phyloP scores from a whole-genome alignment of 441 rosid genomes.

The Pelargonium cotyledonis region DNA sequence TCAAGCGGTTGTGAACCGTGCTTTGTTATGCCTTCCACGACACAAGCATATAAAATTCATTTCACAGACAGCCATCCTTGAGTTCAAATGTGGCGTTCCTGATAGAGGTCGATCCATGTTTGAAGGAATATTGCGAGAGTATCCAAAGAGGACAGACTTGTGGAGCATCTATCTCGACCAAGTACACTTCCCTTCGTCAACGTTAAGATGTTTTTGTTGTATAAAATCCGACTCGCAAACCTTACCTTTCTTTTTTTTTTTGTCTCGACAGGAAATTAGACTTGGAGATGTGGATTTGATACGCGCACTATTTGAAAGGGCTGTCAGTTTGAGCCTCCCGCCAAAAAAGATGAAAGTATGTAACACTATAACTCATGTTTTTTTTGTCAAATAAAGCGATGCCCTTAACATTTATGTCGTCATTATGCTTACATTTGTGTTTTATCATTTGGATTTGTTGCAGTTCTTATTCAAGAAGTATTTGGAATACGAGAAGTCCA shows the following conservation, averaged over 20 bases:
- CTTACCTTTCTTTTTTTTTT: conserved; percentile 12
- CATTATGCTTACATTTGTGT: neutral
- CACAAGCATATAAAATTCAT: conserved; percentile 82
- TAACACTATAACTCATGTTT: neutral
- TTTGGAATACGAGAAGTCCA: conserved; percentile 62
- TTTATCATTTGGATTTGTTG: conserved; percentile 12
- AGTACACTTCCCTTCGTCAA: conserved; percentile 28
- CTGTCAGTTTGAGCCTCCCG: conserved; percentile 78
- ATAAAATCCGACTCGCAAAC: neutral
- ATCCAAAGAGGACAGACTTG: conserved; percentile 89
- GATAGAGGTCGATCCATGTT: conserved; percentile 85
- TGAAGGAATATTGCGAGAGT: conserved; percentile 78
- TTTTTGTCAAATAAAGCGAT: conserved; percentile 5
- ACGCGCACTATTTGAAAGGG: conserved; percentile 77
- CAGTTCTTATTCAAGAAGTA: conserved; percentile 95
- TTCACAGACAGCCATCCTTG: conserved; percentile 78
- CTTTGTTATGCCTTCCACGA: conserved; percentile 72
- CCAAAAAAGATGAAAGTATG: conserved; percentile 82
- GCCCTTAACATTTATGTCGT: neutral
- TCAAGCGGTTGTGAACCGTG: conserved; percentile 64
- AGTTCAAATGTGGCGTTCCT: conserved; percentile 83
- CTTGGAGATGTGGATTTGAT: conserved; percentile 63
- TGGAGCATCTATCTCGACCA: conserved; percentile 98
- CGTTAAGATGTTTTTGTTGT: neutral
- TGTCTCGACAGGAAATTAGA: conserved; percentile 57